A percentile compares a stretch with the other conserved stretches of the same genome.
phyloP scores from a whole-genome alignment of 177 flowering plant genomes.

The Vitis hybrid region DNA sequence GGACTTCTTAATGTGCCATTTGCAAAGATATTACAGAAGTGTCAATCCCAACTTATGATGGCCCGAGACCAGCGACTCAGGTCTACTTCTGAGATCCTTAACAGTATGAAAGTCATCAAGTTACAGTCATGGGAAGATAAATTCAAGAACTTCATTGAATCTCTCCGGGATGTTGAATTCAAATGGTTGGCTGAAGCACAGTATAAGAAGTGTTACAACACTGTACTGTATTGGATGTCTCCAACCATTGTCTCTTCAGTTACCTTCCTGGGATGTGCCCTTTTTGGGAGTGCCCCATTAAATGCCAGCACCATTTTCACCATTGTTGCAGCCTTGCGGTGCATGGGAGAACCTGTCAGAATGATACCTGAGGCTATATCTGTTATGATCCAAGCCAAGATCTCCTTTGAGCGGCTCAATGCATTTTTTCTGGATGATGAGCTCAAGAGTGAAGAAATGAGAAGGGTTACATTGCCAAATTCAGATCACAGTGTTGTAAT shows the following conservation, averaged over 20 bases:
- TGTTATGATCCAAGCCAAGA: slow-evolving; percentile 66
- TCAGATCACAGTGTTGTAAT: slow-evolving; percentile 29
- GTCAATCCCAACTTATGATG: slow-evolving; percentile 54
- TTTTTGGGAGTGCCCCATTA: slow-evolving; percentile 48
- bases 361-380: slow-evolving; percentile 78
- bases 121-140: slow-evolving; percentile 90
- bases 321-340: slow-evolving; percentile 59
- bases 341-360: slow-evolving; percentile 68
- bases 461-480: neutral
- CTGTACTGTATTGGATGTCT: slow-evolving; percentile 69
- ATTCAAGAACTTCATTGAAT: slow-evolving; percentile 51
- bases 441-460: slow-evolving; percentile 37
- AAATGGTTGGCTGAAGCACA: slow-evolving; percentile 59
- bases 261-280: slow-evolving; percentile 54
- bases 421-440: slow-evolving; percentile 67
- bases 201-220: slow-evolving; percentile 36
- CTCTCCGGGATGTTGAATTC: slow-evolving; percentile 54
- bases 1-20: slow-evolving; percentile 67
- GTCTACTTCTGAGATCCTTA: slow-evolving; percentile 74
- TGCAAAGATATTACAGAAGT: slow-evolving; percentile 57
- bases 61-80: slow-evolving; percentile 74
- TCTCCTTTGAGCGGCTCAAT: slow-evolving; percentile 69
- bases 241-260: slow-evolving; percentile 72
- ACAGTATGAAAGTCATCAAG: slow-evolving; percentile 84
- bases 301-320: slow-evolving; percentile 78